These are phyloP conservation scores for Camelina neglecta DNA, from an alignment of 345 rosid species.

Conservation along the genomic window DNA sequence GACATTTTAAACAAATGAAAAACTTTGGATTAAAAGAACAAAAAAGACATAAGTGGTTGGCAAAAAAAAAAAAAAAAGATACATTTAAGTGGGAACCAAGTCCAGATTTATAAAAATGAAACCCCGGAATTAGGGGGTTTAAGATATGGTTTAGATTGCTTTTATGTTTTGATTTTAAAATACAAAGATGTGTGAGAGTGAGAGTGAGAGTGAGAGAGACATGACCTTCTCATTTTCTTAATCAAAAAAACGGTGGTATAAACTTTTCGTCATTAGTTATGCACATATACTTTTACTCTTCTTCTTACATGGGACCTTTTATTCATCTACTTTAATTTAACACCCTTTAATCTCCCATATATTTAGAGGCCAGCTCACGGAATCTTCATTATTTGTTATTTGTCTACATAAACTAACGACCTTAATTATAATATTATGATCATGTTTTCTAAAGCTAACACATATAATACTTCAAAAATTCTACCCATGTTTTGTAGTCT, in stretches of 20 bases:
- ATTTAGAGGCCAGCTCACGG: conserved; percentile 1
- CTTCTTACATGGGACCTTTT: conserved; percentile 17
- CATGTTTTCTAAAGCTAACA: not conserved
- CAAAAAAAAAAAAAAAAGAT: conserved; percentile 3
- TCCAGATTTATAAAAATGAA: conserved; percentile 17
- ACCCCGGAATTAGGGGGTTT: conserved; percentile 40
- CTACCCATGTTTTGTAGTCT: not conserved
- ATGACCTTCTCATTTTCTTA: conserved; percentile 32
- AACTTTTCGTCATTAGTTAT: conserved; percentile 19
- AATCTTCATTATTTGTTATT: not conserved
- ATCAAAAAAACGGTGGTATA: conserved; percentile 14
- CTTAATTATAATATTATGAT: not conserved
- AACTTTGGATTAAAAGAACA: conserved; percentile 1
- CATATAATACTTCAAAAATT: not conserved
- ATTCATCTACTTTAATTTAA: not conserved
- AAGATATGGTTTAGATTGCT: conserved; percentile 36
- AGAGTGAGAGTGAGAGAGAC: not conserved
- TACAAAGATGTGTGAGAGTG: not conserved
- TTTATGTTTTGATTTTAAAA: conserved; percentile 12
- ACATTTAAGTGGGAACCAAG: conserved; percentile 37
- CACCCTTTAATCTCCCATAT: not conserved
- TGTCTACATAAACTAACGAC: not conserved
- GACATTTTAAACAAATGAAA: not conserved
- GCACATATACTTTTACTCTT: not conserved
- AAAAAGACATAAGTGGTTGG: conserved; percentile 25